Evolutionary conservation across 78 protist genomes (phyloP).

Genomic region (slime mould (Dictyostelium discoideum)): DNA sequence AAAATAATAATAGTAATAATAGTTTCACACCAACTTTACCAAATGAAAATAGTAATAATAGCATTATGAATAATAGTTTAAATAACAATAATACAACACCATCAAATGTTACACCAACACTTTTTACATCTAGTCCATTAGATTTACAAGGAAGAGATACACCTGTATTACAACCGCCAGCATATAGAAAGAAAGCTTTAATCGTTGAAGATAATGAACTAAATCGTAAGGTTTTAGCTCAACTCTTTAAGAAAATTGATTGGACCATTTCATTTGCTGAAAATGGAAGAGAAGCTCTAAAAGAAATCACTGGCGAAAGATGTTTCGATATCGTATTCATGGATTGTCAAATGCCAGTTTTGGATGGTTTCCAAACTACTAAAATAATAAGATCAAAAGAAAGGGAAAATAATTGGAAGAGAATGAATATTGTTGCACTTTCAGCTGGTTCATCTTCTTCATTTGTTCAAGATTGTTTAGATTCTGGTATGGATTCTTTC

Average conservation of each 20-base stretch:
- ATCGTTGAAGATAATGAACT: conserved; percentile 67
- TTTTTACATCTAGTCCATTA: conserved; percentile 11
- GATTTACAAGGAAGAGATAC: neutral
- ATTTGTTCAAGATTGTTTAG: conserved; percentile 74
- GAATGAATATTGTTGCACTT: conserved; percentile 63
- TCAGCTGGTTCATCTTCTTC: conserved; percentile 70
- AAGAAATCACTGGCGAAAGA: conserved; percentile 52
- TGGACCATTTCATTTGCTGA: conserved; percentile 44
- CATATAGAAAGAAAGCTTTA: conserved; percentile 23
- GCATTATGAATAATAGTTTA: neutral
- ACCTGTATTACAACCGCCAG: neutral
- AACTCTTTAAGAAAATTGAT: conserved; percentile 32
- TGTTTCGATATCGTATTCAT: conserved; percentile 56
- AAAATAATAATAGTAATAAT: neutral
- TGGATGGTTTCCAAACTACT: conserved; percentile 77
- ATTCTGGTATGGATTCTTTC: conserved; percentile 66
- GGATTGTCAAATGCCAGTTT: conserved; percentile 79
- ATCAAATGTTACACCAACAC: neutral
- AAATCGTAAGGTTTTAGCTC: conserved; percentile 60
- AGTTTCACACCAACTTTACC: neutral
- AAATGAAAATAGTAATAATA: neutral
- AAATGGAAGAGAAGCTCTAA: conserved; percentile 64
- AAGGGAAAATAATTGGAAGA: conserved; percentile 53
- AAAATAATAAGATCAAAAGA: conserved; percentile 47
- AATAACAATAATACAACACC: neutral